phyloP scores from a whole-genome alignment of 352 stramenopile genomes.

The Pythium insidiosum region DNA sequence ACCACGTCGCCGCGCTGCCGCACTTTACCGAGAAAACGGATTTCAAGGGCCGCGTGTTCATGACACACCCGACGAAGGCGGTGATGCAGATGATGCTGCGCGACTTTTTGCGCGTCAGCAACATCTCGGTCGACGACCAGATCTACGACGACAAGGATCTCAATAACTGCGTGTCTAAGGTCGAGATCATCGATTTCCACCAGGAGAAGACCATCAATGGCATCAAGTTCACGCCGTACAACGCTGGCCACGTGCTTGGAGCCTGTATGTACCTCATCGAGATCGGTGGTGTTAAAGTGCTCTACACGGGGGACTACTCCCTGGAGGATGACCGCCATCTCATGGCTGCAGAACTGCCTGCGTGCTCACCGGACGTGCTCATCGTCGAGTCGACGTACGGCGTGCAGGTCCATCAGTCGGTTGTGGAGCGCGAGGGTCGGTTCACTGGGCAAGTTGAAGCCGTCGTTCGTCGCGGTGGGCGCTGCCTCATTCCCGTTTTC shows the following conservation, averaged over 20 bases:
- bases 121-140: slow-evolving; percentile 90
- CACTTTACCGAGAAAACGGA: slow-evolving; percentile 99
- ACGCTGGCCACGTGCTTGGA: slow-evolving; percentile 98
- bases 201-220: slow-evolving; percentile 95
- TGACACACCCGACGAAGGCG: slow-evolving; percentile 99
- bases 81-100: slow-evolving; percentile 97
- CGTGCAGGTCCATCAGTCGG: slow-evolving; percentile 94
- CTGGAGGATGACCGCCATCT: slow-evolving; percentile 98
- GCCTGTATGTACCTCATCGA: slow-evolving; percentile 99
- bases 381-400: slow-evolving; percentile 99
- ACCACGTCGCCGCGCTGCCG: slow-evolving; percentile 98
- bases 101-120: slow-evolving; percentile 95
- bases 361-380: slow-evolving; percentile 94
- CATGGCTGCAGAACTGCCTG: slow-evolving; percentile 86
- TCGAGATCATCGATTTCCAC: slow-evolving; percentile 98
- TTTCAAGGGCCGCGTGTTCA: slow-evolving; percentile 98
- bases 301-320: slow-evolving; percentile 99
- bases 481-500: slow-evolving; percentile 98
- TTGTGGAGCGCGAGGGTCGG: slow-evolving; percentile 93
- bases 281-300: slow-evolving; percentile 94
- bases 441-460: slow-evolving; percentile 96
- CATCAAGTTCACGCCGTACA: slow-evolving; percentile 98
- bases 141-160: slow-evolving; percentile 95
- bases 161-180: slow-evolving; percentile 94
- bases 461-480: slow-evolving; percentile 93